phyloP scores from a whole-genome alignment of 768 basidiomycete genomes.

The Pholiota molesta region DNA sequence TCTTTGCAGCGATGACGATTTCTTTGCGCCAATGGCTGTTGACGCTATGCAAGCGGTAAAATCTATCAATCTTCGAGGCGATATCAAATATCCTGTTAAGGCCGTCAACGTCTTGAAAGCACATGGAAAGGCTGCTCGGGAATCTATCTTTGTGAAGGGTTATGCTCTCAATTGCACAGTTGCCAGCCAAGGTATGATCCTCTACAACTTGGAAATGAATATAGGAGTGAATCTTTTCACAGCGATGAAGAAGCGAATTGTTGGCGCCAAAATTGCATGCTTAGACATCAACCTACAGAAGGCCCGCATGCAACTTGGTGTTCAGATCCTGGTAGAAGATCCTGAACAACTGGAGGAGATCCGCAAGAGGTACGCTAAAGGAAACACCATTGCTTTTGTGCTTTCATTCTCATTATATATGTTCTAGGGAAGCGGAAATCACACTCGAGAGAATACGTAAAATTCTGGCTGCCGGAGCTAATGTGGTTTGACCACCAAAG shows the following conservation, averaged over 20 bases:
- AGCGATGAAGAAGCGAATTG: constrained; percentile 98
- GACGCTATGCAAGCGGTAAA: constrained; percentile 98
- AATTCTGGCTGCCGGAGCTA: constrained; percentile 94
- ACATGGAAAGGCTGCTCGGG: constrained; percentile 93
- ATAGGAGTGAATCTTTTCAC: constrained; percentile 3
- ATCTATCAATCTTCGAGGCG: constrained; percentile 91
- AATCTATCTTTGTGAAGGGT: constrained; percentile 92
- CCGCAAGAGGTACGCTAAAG: constrained; percentile 71
- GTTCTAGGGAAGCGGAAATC: constrained; percentile 86
- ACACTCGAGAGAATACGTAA: constrained; percentile 95
- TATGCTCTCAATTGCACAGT: constrained; percentile 99
- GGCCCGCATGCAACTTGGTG: constrained; percentile 94
- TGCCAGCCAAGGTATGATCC: constrained; percentile 88
- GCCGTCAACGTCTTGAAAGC: constrained; percentile 99
- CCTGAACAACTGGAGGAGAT: constrained; percentile 97
- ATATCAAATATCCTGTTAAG: constrained; percentile 98
- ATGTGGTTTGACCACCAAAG: constrained; percentile 98
- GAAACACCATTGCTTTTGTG: constrained; percentile 1
- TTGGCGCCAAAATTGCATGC: constrained; percentile 96
- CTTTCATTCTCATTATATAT: not conserved
- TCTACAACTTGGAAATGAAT: constrained; percentile 1
- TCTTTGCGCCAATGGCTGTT: constrained; percentile 98
- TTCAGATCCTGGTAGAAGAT: constrained; percentile 96
- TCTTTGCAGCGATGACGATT: constrained; percentile 82
- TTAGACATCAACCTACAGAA: constrained; percentile 98